Conservation (phyloP, 2,329 filamentous ascomycete genomes). For the Colletotrichum sidae region DNA sequence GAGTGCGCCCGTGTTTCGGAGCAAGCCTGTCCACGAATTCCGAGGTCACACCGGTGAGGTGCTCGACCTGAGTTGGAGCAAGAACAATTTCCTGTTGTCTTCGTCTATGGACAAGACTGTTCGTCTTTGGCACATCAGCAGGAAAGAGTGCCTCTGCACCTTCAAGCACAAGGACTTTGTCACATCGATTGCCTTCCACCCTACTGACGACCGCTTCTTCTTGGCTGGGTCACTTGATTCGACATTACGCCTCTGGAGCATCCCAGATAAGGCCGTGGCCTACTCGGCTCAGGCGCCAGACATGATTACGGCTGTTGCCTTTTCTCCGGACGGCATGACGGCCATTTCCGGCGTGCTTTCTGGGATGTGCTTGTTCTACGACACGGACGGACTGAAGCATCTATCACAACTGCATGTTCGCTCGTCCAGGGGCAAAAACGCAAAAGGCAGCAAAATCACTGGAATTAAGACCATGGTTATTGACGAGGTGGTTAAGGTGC, state of each 20-base stretch:
- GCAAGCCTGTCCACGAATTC: constrained; percentile 83
- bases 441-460: constrained; percentile 97
- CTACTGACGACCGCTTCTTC: constrained; percentile 95
- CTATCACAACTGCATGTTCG: constrained; percentile 92
- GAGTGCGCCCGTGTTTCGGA: constrained; percentile 90
- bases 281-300: constrained; percentile 82
- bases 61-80: constrained; percentile 96
- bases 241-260: constrained; percentile 92
- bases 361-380: constrained; percentile 89
- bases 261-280: constrained; percentile 93
- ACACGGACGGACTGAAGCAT: constrained; percentile 89
- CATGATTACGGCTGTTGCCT: constrained; percentile 93
- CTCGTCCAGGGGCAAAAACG: constrained; percentile 90
- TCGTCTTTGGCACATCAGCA: constrained; percentile 89
- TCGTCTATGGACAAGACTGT: constrained; percentile 99
- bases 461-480: constrained; percentile 82
- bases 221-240: constrained; percentile 92
- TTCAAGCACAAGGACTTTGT: constrained; percentile 97
- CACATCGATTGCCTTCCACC: constrained; percentile 94
- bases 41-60: constrained; percentile 87
- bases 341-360: constrained; percentile 90
- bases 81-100: constrained; percentile 96
- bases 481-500: constrained; percentile 79
- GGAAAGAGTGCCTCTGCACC: constrained; percentile 87
- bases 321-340: constrained; percentile 90